Percentiles rank a stretch among this genome's conserved stretches.
Evolutionary conservation across 345 rosid species (phyloP).

Genomic region (Brassica carinata): DNA sequence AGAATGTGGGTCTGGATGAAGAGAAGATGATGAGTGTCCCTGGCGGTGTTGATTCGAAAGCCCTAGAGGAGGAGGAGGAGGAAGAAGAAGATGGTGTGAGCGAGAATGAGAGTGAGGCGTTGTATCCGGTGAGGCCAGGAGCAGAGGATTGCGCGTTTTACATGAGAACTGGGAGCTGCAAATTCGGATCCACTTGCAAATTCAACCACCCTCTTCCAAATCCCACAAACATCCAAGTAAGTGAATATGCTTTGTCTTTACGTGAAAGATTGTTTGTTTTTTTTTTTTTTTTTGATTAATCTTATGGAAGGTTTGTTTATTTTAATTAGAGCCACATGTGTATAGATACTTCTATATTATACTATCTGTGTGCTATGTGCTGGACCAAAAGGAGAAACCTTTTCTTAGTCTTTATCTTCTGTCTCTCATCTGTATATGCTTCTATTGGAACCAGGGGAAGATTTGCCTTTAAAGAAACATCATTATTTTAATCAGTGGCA

Average conservation of each 20-base stretch:
- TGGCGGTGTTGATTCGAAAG: slow-evolving; percentile 12
- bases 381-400: too few species aligned
- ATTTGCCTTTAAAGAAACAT: neutral
- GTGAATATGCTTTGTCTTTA: neutral
- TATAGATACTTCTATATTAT: too few species aligned
- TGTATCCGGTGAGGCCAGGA: slow-evolving; percentile 72
- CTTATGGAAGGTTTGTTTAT: too few species aligned
- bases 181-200: slow-evolving; percentile 82
- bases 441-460: neutral
- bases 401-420: too few species aligned
- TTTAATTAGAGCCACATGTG: too few species aligned
- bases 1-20: slow-evolving; percentile 43
- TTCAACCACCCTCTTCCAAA: slow-evolving; percentile 76
- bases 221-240: slow-evolving; percentile 55
- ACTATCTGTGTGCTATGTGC: too few species aligned
- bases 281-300: too few species aligned
- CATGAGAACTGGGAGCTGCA: slow-evolving; percentile 83
- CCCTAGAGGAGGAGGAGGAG: slow-evolving; percentile 1
- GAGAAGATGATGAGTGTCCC: slow-evolving; percentile 5
- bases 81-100: slow-evolving; percentile 13
- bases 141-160: slow-evolving; percentile 86
- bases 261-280: neutral
- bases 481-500: slow-evolving; percentile 17
- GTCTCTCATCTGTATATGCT: too few species aligned
- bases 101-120: slow-evolving; percentile 25